phyloP scores from a whole-genome alignment of 345 rosid species.

The Citrus reticulata region DNA sequence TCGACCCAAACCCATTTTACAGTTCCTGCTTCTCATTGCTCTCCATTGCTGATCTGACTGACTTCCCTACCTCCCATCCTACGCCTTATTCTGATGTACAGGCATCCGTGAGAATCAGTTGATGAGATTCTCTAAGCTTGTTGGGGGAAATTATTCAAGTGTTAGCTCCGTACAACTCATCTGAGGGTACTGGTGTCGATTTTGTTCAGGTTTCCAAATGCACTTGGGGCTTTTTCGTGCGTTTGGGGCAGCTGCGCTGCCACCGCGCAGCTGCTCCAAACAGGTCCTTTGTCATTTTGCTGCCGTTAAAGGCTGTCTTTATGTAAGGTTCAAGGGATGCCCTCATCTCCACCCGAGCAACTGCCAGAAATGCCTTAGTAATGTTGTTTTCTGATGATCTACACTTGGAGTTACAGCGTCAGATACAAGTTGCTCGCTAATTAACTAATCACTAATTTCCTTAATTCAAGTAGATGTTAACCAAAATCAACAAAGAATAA shows the following conservation, averaged over 20 bases:
- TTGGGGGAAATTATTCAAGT: conserved; percentile 26
- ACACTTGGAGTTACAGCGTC: no score
- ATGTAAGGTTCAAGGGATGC: conserved; percentile 45
- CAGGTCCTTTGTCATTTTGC: conserved; percentile 57
- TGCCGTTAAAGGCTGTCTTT: conserved; percentile 84
- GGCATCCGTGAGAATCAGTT: conserved; percentile 51
- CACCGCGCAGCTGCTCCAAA: no score
- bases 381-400: no score
- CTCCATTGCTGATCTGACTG: conserved; percentile 48
- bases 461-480: no score
- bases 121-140: conserved; percentile 75
- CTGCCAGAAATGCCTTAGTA: conserved; percentile 13
- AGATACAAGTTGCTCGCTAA: no score
- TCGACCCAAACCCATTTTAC: conserved; percentile 80
- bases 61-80: conserved; percentile 53
- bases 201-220: conserved; percentile 58
- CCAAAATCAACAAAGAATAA: no score
- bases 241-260: no score
- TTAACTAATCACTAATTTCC: no score
- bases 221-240: conserved; percentile 47
- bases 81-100: conserved; percentile 56
- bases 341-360: conserved; percentile 24
- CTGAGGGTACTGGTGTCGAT: not conserved
- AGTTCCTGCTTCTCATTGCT: conserved; percentile 83
- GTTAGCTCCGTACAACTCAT: not conserved